phyloP scores from a whole-genome alignment of 148 eudicot genomes.

The Fagopyrum tataricum region DNA sequence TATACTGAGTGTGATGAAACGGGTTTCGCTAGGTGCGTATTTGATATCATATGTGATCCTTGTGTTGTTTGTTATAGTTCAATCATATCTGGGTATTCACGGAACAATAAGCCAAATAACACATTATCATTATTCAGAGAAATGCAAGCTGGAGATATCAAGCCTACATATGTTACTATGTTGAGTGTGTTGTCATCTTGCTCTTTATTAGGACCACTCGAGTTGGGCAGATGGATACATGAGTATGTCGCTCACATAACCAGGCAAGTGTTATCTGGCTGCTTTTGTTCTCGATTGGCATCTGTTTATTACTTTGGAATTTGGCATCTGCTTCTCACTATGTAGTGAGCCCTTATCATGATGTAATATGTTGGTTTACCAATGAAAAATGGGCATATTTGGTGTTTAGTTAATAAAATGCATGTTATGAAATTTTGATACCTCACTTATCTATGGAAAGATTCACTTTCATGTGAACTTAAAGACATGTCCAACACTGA shows the following conservation, averaged over 20 bases:
- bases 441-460: slow-evolving; percentile 45
- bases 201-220: slow-evolving; percentile 28
- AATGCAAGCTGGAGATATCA: slow-evolving; percentile 15
- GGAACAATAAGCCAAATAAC: slow-evolving; percentile 20
- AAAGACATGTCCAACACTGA: slow-evolving; percentile 17
- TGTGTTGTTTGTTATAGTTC: slow-evolving; percentile 32
- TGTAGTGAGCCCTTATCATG: no score
- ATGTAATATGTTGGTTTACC: no score
- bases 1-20: slow-evolving; percentile 21
- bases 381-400: no score
- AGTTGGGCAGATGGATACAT: slow-evolving; percentile 31
- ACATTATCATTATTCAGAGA: slow-evolving; percentile 22
- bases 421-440: no score
- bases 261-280: slow-evolving; percentile 37
- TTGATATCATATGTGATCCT: slow-evolving; percentile 23
- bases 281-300: neutral
- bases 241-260: slow-evolving; percentile 65
- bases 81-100: slow-evolving; percentile 26
- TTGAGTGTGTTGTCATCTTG: slow-evolving; percentile 25
- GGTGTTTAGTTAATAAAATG: no score
- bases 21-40: slow-evolving; percentile 13
- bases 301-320: neutral
- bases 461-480: slow-evolving; percentile 28
- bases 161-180: slow-evolving; percentile 27
- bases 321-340: neutral